Base-by-base conservation (phyloP, 139 green algal species). In the Chlamydomonas sp. region DNA sequence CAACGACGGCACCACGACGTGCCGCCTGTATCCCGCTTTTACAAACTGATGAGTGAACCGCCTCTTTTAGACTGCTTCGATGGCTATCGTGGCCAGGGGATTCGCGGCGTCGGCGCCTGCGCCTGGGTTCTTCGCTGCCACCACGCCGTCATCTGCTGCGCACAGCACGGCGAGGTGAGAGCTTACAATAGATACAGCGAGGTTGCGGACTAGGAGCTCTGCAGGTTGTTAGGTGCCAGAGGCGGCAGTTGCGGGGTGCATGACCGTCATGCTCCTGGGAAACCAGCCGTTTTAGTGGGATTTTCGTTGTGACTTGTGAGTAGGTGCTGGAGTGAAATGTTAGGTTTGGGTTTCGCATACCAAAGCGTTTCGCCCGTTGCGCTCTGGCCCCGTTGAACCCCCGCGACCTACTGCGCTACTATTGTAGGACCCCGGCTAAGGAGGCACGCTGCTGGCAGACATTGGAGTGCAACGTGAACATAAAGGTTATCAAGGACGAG, bases 401-500 rank as follows among this genome's bases (percentile, higher is more conserved):
- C 31, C 31, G 59, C 59, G 20, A 59, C 0, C n/a, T 73, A 17
- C 16, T 5, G 14, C 57, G 64, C 14, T 63, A 10, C n/a, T 14
- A 14, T 61, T 31, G 64, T 61, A 79, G 71, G 71, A 86, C 69
- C 82, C 82, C 20, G 82, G 82, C 82, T 86, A 86, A 86, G 71
- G 82, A 80, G 69, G 80, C 67, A 2, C 71, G 71, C 10, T 86
- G 82, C 60, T 86, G 82, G 82, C 73, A 80, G 72, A 74, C 72
- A 6, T 80, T 87, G 57, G 61, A 72, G 75, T 64, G 10, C 18
- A 73, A 74, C 61, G n/a, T 2, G 18, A 64, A 75, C 18, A 75
- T 86, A 2, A 86, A 68, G 3, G 73, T 12, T 0, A 75, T 87
- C 7, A 87, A 87, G 73, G 83, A 87, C 49, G 83, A 87, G 31